Evolutionary conservation across 768 basidiomycete genomes (phyloP).

Genomic region (Leccinum rimulosum): DNA sequence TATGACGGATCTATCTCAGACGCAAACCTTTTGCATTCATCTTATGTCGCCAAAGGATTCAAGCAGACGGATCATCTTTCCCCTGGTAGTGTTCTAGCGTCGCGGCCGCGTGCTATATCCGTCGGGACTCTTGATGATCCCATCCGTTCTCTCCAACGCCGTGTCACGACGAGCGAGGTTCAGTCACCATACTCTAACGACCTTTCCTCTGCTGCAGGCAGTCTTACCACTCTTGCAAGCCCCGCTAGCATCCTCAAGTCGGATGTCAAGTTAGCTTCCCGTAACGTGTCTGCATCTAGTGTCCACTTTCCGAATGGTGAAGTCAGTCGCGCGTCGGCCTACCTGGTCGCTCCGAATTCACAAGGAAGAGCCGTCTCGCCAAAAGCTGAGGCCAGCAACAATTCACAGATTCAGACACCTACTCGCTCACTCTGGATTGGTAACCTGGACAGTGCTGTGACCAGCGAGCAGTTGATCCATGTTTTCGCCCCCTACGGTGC

Average conservation of each 20-base stretch:
- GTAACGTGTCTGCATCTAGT: constrained; percentile 43
- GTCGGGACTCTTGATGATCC: constrained; percentile 87
- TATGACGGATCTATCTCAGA: constrained; percentile 58
- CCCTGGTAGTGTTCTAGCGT: constrained; percentile 38
- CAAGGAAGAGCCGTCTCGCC: constrained; percentile 81
- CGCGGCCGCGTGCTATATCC: constrained; percentile 79
- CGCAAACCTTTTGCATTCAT: constrained; percentile 51
- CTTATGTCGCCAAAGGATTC: constrained; percentile 70
- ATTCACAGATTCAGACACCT: constrained; percentile 84
- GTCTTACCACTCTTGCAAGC: constrained; percentile 20
- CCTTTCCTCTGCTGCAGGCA: constrained; percentile 39
- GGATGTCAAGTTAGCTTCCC: constrained; percentile 48
- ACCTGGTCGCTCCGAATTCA: constrained; percentile 64
- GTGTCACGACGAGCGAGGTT: constrained; percentile 56
- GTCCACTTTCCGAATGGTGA: constrained; percentile 74
- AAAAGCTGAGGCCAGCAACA: constrained; percentile 63
- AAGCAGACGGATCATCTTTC: constrained; percentile 69
- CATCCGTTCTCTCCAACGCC: constrained; percentile 64
- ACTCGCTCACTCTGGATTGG: constrained; percentile 98
- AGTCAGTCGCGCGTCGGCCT: constrained; percentile 57
- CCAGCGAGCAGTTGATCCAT: constrained; percentile 90
- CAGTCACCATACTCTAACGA: constrained; percentile 58
- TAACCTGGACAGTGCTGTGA: constrained; percentile 92
- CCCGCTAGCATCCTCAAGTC: constrained; percentile 55
- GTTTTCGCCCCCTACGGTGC: constrained; percentile 97